Percentiles rank a stretch among this genome's conserved stretches.
Evolutionary conservation across 176 grass and related monocot species (phyloP).

Genomic region (Urochloa ruziziensis): DNA sequence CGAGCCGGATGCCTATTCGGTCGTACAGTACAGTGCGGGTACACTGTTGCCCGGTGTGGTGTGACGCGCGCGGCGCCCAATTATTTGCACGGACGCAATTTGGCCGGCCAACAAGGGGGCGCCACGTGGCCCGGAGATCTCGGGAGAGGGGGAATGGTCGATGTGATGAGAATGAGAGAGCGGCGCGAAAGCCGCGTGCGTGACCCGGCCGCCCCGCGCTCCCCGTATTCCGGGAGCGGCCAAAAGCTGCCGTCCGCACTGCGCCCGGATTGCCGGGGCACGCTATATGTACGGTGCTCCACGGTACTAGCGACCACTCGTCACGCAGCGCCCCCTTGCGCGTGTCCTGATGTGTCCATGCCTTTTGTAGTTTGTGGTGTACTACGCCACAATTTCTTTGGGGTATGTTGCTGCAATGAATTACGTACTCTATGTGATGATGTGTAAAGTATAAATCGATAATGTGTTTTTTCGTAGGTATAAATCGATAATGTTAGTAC

Average conservation of each 20-base stretch:
- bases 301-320: too few species aligned
- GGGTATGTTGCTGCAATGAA: neutral
- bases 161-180: neutral
- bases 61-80: neutral
- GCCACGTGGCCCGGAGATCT: neutral
- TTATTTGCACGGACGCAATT: slow-evolving; percentile 31
- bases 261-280: slow-evolving; percentile 11
- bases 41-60: neutral
- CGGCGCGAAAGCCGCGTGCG: neutral
- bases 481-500: neutral
- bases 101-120: neutral
- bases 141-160: neutral
- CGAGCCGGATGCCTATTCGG: neutral
- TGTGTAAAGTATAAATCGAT: neutral
- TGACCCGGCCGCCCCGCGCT: neutral
- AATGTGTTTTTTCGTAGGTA: too few species aligned
- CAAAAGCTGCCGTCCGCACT: neutral
- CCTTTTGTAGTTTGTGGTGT: too few species aligned
- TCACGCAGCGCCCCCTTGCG: too few species aligned
- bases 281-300: too few species aligned
- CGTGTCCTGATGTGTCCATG: too few species aligned
- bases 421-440: too few species aligned
- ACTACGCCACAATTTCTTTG: neutral
- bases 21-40: neutral
- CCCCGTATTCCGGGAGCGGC: slow-evolving; percentile 38